These are phyloP conservation scores for Forsythia viridissima DNA, from an alignment of 257 asterid species.

Conservation along the genomic window DNA sequence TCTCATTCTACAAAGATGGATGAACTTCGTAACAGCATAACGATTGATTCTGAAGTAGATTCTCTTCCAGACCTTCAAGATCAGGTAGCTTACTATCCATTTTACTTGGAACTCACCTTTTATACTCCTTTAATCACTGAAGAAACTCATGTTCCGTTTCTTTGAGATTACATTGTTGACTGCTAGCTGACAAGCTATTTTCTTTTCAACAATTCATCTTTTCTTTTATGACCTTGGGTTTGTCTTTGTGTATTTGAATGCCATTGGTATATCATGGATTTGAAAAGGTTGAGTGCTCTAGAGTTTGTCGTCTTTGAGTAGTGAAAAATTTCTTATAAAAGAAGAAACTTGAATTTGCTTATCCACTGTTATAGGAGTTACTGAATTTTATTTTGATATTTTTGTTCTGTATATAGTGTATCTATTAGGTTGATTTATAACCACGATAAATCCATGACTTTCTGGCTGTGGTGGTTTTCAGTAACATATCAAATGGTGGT, in stretches of 20 bases:
- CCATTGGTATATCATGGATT: background rate
- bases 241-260: background rate
- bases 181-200: slow-evolving; percentile 4
- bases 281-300: background rate
- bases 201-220: slow-evolving; percentile 1
- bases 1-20: slow-evolving; percentile 54
- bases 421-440: background rate
- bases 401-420: background rate
- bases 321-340: too few relatives aligned
- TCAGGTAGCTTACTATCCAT: slow-evolving; percentile 52
- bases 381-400: too few relatives aligned
- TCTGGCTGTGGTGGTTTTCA: background rate
- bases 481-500: background rate
- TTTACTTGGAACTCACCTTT: background rate
- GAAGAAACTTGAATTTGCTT: too few relatives aligned
- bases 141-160: slow-evolving; percentile 3
- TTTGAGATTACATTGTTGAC: background rate
- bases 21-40: slow-evolving; percentile 48
- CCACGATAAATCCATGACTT: background rate
- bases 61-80: slow-evolving; percentile 83
- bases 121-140: slow-evolving; percentile 1
- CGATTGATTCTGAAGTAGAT: slow-evolving; percentile 61
- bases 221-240: background rate
- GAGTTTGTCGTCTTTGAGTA: too few relatives aligned
- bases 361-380: too few relatives aligned